Percentiles rank a stretch among this genome's conserved stretches.
phyloP scores from a whole-genome alignment of 306 rosid genomes.

The Dalbergia cultrata region DNA sequence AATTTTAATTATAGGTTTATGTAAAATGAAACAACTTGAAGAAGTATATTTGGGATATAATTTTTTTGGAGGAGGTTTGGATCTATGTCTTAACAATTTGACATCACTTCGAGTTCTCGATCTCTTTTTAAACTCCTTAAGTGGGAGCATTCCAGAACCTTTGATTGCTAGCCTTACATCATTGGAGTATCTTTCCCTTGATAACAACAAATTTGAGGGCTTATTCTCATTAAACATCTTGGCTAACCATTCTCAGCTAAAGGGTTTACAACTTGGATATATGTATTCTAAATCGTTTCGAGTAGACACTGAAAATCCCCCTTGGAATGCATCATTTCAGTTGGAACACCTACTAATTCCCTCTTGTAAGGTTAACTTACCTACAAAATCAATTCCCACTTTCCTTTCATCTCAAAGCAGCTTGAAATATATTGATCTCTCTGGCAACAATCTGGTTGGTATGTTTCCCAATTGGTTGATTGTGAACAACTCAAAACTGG shows the following conservation, averaged over 20 bases:
- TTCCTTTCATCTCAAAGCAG: slow-evolving; percentile 23
- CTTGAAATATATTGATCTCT: slow-evolving; percentile 10
- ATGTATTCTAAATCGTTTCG: slow-evolving; percentile 1
- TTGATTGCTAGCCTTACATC: neutral
- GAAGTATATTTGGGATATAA: neutral
- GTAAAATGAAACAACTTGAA: slow-evolving; percentile 14
- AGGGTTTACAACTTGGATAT: neutral
- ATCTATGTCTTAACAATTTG: slow-evolving; percentile 17
- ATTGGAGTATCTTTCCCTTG: neutral
- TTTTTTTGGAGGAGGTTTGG: neutral
- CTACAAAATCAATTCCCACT: slow-evolving; percentile 2
- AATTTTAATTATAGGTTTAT: neutral
- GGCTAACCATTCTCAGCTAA: slow-evolving; percentile 37
- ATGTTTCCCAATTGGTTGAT: slow-evolving; percentile 42
- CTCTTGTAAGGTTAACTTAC: neutral
- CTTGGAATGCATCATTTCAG: slow-evolving; percentile 40
- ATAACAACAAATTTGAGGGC: neutral
- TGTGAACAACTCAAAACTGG: slow-evolving; percentile 32
- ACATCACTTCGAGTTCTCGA: neutral
- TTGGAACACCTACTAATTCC: neutral
- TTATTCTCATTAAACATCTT: slow-evolving; percentile 25
- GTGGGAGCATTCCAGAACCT: slow-evolving; percentile 2
- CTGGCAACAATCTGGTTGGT: slow-evolving; percentile 35
- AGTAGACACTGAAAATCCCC: slow-evolving; percentile 39
- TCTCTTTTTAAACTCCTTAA: neutral